Conservation (phyloP, 345 rosid genomes). For the Eucalyptus sp. region DNA sequence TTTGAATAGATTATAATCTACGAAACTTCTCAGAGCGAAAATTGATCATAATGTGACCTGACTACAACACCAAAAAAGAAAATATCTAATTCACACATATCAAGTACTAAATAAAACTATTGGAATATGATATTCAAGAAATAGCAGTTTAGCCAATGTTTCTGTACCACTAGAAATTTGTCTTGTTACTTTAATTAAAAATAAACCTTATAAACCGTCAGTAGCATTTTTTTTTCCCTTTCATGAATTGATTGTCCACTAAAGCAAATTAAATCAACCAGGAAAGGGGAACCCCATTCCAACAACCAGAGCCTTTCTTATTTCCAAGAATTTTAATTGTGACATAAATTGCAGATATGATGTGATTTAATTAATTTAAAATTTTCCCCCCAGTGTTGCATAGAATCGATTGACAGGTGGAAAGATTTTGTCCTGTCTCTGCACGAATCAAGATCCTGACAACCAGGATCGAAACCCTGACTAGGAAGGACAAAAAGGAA, state of each 20-base stretch:
- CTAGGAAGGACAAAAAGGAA: not conserved
- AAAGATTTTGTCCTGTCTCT: not conserved
- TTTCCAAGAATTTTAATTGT: not conserved
- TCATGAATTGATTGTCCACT: not conserved
- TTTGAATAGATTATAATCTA: too few relatives aligned
- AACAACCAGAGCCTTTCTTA: not conserved
- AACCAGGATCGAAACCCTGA: not conserved
- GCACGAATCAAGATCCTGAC: not conserved
- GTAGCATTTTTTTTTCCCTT: not conserved
- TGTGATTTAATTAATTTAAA: not conserved
- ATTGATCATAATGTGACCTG: not conserved
- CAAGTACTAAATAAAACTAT: not conserved
- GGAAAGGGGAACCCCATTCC: not conserved
- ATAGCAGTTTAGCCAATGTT: not conserved
- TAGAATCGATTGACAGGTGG: not conserved
- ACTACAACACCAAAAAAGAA: not conserved
- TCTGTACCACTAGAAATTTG: not conserved
- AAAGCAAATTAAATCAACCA: not conserved
- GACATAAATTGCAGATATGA: not conserved
- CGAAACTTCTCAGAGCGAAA: not conserved
- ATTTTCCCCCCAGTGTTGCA: not conserved
- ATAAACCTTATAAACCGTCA: not conserved
- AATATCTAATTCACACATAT: not conserved
- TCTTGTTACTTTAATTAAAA: not conserved
- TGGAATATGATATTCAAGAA: not conserved